phyloP scores from a whole-genome alignment of 2,329 filamentous ascomycete species.

The Penicillium vulpinum region DNA sequence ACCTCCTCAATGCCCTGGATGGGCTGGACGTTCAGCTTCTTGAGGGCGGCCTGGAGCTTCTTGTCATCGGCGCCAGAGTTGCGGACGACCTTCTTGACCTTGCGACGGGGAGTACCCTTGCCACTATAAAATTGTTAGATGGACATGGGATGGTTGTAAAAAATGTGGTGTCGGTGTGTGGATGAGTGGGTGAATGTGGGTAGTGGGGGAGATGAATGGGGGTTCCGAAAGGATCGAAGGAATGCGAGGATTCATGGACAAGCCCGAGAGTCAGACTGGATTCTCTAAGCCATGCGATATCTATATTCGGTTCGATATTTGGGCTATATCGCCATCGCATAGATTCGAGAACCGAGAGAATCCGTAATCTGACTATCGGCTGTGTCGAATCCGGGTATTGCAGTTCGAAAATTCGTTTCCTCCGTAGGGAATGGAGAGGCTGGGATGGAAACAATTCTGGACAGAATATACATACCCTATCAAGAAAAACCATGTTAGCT shows the following conservation, averaged over 20 bases:
- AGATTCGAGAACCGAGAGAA: not conserved
- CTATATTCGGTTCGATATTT: not conserved
- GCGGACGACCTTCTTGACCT: constrained; percentile 97
- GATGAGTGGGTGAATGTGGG: not conserved
- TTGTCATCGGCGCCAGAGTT: constrained; percentile 95
- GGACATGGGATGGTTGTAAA: not conserved
- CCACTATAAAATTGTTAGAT: constrained; percentile 58
- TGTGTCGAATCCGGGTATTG: not conserved
- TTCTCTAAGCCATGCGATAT: not conserved
- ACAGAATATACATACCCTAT: constrained; percentile 30
- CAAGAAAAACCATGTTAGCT: constrained; percentile 17
- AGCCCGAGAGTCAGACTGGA: constrained; percentile 1
- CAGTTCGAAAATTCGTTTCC: constrained; percentile 3
- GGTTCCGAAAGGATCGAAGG: not conserved
- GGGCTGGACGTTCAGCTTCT: constrained; percentile 99
- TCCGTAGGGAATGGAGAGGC: not conserved
- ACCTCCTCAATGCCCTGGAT: constrained; percentile 99
- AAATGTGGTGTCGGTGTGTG: not conserved
- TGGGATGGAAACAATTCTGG: not conserved
- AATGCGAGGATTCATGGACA: constrained; percentile 2
- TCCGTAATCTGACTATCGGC: not conserved
- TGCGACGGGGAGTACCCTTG: constrained; percentile 96
- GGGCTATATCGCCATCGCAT: not conserved
- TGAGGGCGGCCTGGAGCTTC: constrained; percentile 95
- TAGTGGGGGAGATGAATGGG: not conserved